Evolutionary conservation across 2,329 filamentous ascomycete species (phyloP), one percentile per base, ranked within the genome.

Genomic region (Penicillium sp.): DNA sequence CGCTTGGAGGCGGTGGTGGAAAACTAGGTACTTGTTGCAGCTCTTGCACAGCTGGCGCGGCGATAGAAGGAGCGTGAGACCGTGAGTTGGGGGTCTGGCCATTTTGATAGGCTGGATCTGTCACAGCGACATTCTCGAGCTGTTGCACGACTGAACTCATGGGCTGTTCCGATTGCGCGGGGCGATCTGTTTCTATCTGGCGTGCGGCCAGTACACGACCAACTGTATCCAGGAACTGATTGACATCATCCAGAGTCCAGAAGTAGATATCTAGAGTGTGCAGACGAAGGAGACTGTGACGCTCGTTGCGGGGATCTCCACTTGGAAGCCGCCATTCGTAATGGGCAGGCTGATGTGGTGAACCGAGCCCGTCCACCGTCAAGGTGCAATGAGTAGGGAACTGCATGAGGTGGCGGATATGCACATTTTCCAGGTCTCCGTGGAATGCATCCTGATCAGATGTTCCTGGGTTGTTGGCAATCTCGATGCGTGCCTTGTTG

Each of bases 201-300:
- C 62, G 46, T 3, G 52, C 63, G 3, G 67, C 55, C 13, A 79
- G 60, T 17, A 76, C 49, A 27, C 57, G 68, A 30, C 69, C 66
- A 12, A 68, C 54, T 7, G 77, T 73, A 51, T 81, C 75, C 9
- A 85, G 60, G 49, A 86, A 82, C 36, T 79, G 72, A 36, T 72
- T 75, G 0, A 81, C 80, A 67, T 87, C 84, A 12, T 83, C 80
- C 45, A 75, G 65, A 2, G 80, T 84, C 84, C 84, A 87, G 60
- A 87, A 80, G 60, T 87, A 87, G 15, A 87, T 66, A 59, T 87
- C 84, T 15, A 87, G 51, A 0, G 82, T 84, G 61, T 86, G 83
- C 4, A 87, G 68, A 46, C 77, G 79, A 23, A 67, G 56, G 59
- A 82, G 76, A 51, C 80, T 79, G 51, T 78, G 79, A 47, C 77